phyloP scores from a whole-genome alignment of 768 basidiomycete genomes.

The Wakefieldia striispora region DNA sequence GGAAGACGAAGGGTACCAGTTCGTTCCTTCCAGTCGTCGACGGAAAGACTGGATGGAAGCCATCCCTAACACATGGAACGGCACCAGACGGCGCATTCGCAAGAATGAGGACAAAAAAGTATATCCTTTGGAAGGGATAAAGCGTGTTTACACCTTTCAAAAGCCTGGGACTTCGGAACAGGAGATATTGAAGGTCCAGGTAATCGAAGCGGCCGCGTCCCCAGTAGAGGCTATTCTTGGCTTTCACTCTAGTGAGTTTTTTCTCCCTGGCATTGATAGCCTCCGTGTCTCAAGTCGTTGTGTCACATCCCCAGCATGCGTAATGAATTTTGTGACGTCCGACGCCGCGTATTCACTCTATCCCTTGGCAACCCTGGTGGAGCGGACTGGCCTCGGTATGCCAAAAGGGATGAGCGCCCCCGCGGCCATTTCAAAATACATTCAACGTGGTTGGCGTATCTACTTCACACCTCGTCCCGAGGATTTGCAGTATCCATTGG shows the following conservation, averaged over 20 bases:
- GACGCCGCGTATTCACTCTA: constrained; percentile 40
- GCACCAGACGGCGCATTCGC: constrained; percentile 5
- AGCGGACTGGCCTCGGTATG: constrained; percentile 26
- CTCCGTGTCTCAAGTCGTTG: background rate
- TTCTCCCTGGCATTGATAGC: background rate
- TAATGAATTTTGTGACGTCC: constrained; percentile 42
- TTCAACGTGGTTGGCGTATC: constrained; percentile 36
- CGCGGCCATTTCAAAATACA: constrained; percentile 32
- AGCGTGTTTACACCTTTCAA: constrained; percentile 26
- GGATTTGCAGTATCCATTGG: background rate
- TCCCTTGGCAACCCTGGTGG: constrained; percentile 39
- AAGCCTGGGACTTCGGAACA: background rate
- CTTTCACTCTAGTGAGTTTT: constrained; percentile 47
- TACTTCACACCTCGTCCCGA: constrained; percentile 2
- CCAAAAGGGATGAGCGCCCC: constrained; percentile 6
- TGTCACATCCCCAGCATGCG: background rate
- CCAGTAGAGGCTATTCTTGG: constrained; percentile 35
- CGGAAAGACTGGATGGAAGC: constrained; percentile 13
- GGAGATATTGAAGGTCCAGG: constrained; percentile 34
- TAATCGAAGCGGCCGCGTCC: constrained; percentile 31
- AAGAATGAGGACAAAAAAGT: background rate
- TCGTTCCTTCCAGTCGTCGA: constrained; percentile 21
- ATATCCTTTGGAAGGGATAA: constrained; percentile 7
- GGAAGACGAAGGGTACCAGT: constrained; percentile 31
- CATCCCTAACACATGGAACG: constrained; percentile 14